phyloP scores from a whole-genome alignment of 495 filamentous ascomycete species.

The Staphylotrichum longicolle region DNA sequence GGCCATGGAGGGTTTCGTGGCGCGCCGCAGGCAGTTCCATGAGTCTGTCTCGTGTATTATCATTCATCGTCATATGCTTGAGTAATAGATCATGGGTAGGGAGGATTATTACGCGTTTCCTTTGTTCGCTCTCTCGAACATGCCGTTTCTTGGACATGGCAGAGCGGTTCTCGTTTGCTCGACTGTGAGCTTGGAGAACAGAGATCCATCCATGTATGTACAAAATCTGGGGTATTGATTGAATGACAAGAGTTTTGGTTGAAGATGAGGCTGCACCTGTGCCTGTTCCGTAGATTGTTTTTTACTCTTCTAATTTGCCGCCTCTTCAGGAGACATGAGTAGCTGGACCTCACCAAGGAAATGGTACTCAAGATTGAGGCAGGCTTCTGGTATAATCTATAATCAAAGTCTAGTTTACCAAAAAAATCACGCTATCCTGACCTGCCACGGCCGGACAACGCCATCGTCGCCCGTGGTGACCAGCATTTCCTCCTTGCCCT shows the following conservation, averaged over 20 bases:
- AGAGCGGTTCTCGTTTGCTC: background rate
- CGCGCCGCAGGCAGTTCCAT: background rate
- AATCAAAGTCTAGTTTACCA: too few species aligned
- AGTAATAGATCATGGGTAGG: conserved; percentile 14
- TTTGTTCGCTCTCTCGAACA: background rate
- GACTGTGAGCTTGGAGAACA: background rate
- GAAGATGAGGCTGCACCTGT: background rate
- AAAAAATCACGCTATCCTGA: conserved; percentile 25
- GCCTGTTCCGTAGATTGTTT: too few species aligned
- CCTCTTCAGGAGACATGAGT: too few species aligned
- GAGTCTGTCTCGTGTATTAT: conserved; percentile 14
- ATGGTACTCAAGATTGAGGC: too few species aligned
- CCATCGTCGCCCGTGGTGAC: conserved; percentile 82
- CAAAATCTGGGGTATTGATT: background rate
- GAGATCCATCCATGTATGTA: conserved; percentile 6
- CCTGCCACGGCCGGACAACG: conserved; percentile 66
- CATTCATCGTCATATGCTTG: conserved; percentile 6
- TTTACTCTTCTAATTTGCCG: too few species aligned
- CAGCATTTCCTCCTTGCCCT: conserved; percentile 66
- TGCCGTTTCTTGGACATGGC: background rate
- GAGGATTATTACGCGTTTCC: conserved; percentile 2
- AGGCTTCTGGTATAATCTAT: too few species aligned
- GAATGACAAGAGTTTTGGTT: background rate
- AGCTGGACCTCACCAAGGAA: too few species aligned
- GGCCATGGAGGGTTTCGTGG: background rate